phyloP scores from a whole-genome alignment of 2,329 filamentous ascomycete genomes.

The Claviceps pusilla region DNA sequence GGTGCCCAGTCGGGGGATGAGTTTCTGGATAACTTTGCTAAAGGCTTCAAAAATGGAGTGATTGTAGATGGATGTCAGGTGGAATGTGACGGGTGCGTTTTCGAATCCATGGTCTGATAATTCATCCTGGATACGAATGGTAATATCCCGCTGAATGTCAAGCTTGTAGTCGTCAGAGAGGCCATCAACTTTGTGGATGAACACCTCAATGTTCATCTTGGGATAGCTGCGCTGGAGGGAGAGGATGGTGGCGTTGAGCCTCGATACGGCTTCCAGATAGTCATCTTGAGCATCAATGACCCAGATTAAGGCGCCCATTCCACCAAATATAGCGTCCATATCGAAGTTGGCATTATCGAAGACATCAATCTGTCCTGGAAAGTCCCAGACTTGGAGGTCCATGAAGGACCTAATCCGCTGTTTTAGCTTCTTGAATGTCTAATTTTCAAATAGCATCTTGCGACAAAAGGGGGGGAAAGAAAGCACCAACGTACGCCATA shows the following conservation, averaged over 20 bases:
- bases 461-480: background rate
- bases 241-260: slow-evolving; percentile 77
- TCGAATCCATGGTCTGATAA: slow-evolving; percentile 85
- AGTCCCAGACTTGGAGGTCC: slow-evolving; percentile 98
- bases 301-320: slow-evolving; percentile 91
- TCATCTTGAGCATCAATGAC: slow-evolving; percentile 98
- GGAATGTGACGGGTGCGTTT: slow-evolving; percentile 85
- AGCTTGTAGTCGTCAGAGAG: slow-evolving; percentile 91
- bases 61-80: slow-evolving; percentile 95
- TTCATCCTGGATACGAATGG: slow-evolving; percentile 91
- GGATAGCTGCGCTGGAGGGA: slow-evolving; percentile 80
- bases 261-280: slow-evolving; percentile 78
- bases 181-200: slow-evolving; percentile 98
- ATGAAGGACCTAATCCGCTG: slow-evolving; percentile 65
- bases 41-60: slow-evolving; percentile 98
- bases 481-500: slow-evolving; percentile 58
- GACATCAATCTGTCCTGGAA: slow-evolving; percentile 80
- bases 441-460: slow-evolving; percentile 5
- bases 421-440: slow-evolving; percentile 2
- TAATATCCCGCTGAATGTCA: slow-evolving; percentile 92
- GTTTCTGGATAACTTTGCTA: slow-evolving; percentile 93
- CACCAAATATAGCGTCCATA: slow-evolving; percentile 83
- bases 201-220: slow-evolving; percentile 92
- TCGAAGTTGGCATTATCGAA: slow-evolving; percentile 83
- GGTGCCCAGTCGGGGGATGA: slow-evolving; percentile 83